phyloP scores from a whole-genome alignment of 2,329 filamentous ascomycete genomes.

The Colletotrichum zoysiae region DNA sequence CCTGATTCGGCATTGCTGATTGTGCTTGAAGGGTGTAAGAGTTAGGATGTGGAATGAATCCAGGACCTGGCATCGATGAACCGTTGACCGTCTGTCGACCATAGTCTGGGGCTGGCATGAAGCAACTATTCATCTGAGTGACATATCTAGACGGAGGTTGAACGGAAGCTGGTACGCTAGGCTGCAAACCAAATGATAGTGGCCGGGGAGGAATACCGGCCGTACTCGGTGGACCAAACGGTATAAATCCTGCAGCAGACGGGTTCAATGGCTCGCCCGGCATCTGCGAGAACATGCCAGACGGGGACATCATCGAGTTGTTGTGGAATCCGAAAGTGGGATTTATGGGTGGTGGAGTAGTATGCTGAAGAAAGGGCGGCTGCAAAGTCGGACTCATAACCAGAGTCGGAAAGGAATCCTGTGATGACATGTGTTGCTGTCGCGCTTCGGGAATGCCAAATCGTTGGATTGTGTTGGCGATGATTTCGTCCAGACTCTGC shows the following conservation, averaged over 20 bases:
- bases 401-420: not conserved
- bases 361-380: not conserved
- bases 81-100: constrained; percentile 42
- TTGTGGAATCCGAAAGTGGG: constrained; percentile 3
- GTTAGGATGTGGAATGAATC: not conserved
- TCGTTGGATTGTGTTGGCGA: constrained; percentile 29
- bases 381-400: not conserved
- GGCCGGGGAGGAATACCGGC: not conserved
- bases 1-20: not conserved
- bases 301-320: not conserved
- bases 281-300: not conserved
- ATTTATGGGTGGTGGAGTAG: not conserved
- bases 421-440: not conserved
- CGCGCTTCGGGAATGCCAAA: constrained; percentile 16
- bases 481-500: constrained; percentile 16
- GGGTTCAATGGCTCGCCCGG: constrained; percentile 1
- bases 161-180: not conserved
- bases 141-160: not conserved
- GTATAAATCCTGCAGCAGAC: constrained; percentile 2
- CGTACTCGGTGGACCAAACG: not conserved
- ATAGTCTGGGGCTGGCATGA: constrained; percentile 45
- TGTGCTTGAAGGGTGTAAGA: not conserved
- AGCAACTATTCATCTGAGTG: not conserved
- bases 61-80: not conserved
- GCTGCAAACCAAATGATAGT: not conserved